Conservation (phyloP, 2,329 filamentous ascomycete species). For the Xylogone sp. region DNA sequence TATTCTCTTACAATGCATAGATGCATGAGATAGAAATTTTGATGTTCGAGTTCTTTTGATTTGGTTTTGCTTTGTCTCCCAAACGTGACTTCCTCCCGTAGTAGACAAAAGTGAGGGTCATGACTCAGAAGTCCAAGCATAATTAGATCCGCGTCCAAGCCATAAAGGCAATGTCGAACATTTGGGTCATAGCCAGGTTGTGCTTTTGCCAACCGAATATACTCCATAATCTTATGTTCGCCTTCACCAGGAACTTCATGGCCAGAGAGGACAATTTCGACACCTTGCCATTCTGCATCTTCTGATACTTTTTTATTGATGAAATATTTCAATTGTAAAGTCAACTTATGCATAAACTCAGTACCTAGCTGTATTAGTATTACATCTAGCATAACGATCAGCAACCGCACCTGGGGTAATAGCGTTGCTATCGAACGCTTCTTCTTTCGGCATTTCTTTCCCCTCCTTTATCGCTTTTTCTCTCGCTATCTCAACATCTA, state of each 20-base stretch:
- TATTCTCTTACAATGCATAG: conserved; percentile 97
- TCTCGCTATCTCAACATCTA: conserved; percentile 84
- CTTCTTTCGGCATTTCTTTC: conserved; percentile 89
- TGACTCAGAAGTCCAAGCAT: conserved; percentile 97
- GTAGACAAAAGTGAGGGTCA: conserved; percentile 94
- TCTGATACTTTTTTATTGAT: conserved; percentile 98
- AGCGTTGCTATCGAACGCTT: conserved; percentile 97
- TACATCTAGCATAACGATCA: conserved; percentile 4
- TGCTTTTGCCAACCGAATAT: conserved; percentile 95
- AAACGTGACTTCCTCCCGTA: conserved; percentile 97
- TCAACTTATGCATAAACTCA: conserved; percentile 96
- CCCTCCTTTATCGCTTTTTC: conserved; percentile 91
- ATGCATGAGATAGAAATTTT: conserved; percentile 97
- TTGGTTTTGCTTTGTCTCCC: conserved; percentile 83
- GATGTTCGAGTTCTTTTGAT: conserved; percentile 94
- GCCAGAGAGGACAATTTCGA: conserved; percentile 92
- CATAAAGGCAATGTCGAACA: conserved; percentile 93
- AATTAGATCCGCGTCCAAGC: conserved; percentile 94
- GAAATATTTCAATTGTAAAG: conserved; percentile 93
- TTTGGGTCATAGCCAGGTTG: conserved; percentile 92
- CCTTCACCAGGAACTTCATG: conserved; percentile 98
- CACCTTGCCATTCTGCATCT: conserved; percentile 95
- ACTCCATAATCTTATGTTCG: conserved; percentile 99
- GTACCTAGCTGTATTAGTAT: conserved; percentile 49
- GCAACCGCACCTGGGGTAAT: conserved; percentile 75